Conservation (phyloP, 805 yeast genomes). For the Spathaspora hagerdaliae region DNA sequence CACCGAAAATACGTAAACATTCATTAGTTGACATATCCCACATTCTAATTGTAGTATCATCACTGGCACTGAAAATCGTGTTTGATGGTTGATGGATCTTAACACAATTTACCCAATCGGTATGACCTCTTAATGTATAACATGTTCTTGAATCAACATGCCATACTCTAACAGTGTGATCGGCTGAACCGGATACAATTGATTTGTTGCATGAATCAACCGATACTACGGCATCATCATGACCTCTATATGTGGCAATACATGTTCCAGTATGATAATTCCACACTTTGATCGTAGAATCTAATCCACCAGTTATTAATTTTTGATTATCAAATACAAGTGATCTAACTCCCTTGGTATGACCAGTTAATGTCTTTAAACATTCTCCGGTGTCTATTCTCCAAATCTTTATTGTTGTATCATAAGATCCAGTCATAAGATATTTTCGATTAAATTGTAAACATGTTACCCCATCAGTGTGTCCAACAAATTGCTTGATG, state of each 20-base stretch:
- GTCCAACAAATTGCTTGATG: conserved; percentile 68
- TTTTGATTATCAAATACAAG: conserved; percentile 85
- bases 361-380: conserved; percentile 79
- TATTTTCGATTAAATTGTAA: conserved; percentile 74
- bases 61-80: conserved; percentile 82
- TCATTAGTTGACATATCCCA: conserved; percentile 86
- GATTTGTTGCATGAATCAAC: conserved; percentile 78
- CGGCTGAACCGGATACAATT: conserved; percentile 92
- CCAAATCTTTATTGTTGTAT: conserved; percentile 91
- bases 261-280: conserved; percentile 93
- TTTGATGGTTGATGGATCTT: conserved; percentile 76
- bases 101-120: conserved; percentile 88
- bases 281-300: conserved; percentile 92
- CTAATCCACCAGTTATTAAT: conserved; percentile 88
- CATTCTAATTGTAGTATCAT: conserved; percentile 88
- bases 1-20: conserved; percentile 78
- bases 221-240: conserved; percentile 77
- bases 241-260: conserved; percentile 90
- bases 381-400: conserved; percentile 75
- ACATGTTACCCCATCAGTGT: conserved; percentile 84
- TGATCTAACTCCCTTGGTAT: conserved; percentile 80
- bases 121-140: conserved; percentile 88
- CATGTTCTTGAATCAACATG: conserved; percentile 92
- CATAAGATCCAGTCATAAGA: conserved; percentile 89
- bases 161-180: conserved; percentile 91